Base-by-base conservation (phyloP, 164 flowering plant genomes). In the Aristolochia contorta region DNA sequence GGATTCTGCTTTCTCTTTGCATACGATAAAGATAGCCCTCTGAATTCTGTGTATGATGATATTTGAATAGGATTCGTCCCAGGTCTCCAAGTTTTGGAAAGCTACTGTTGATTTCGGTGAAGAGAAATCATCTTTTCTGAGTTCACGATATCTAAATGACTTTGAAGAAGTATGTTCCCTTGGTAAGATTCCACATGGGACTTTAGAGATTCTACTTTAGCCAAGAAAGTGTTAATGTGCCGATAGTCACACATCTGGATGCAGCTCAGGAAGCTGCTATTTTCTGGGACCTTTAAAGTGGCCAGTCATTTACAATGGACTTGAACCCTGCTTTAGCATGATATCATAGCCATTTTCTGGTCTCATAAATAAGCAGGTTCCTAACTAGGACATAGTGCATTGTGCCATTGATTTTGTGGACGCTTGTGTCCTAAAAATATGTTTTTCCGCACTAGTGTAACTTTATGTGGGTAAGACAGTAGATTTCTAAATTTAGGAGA, bases 101-200 rank as follows among this genome's bases (percentile, higher is more conserved):
- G 81, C 81, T 57, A 63, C 69, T 60, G 62, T 79, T 66, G 89
- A 81, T 67, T 67, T 73, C 65, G 84, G 71, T 66, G 80, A 65
- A 23, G 73, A 75, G 6, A 67, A 61, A 62, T 41, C 65, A 45
- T 72, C 89, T 59, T 72, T 64, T 55, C 84, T 77, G 37, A 86
- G 78, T 74, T 94, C 99, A 23, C 86, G 97, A 27, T 94, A 86
- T 74, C 75, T 83, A n/a, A 86, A 72, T 74, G 97, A 94, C 74
- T 94, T 91, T 74, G 99, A 94, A 74, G 99, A 94, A 78, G 78
- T 88, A 47, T 75, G 71, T 58, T 66, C 99, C 25, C 87, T 94
- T 55, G 99, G 99, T 93, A 76, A 77, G 52, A 20, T 30, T 27
- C 27, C 43, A 9, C 7, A 27, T 32, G n/a, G 24, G 15, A 48